Base-by-base conservation (phyloP, 345 rosid species). In the Rhodomyrtus tomentosa region DNA sequence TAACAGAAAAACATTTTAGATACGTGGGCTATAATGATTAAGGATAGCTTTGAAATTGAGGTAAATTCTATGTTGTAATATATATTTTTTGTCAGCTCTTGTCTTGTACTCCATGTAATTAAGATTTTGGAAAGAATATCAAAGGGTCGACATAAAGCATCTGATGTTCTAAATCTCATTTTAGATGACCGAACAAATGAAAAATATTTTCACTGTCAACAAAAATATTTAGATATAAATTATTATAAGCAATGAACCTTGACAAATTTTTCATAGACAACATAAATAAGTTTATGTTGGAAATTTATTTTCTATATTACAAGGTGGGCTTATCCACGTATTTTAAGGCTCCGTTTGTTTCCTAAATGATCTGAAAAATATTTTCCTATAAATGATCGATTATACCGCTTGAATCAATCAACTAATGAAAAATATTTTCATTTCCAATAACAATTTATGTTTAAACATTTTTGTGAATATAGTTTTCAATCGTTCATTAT, bases 101-200 rank as follows among this genome's bases (percentile, higher is more conserved):
- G 24, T 68, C 42, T 36, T 62, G 24, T 7, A 4, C 18, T 18
- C 6, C 42, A 8, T 68, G 6, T 32, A 32, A 68, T 68, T 4
- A 2, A 36, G 25, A 16, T 32, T 32, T 62, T 16, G 5, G 21
- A 68, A 15, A 4, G 3, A 32, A 36, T 68, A 68, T 32, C 38
- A 18, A 68, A 36, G 13, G 1, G 0, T 18, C 1, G 0, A 36
- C 13, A 36, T 36, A 3, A 68, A 10, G 45, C 24, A 62, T 32
- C 12, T 0, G 1, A 0, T 62, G 45, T 36, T 49, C 27, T 1
- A 7, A 7, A 25, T 80, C 38, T n/a, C 22, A 24, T 15, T 0
- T 2, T 25, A 80, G 29, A 49, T 49, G 2, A 80, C 15, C 5
- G 1, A 24, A 13, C 1, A 1, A 24, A 48, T 7, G n/a, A 25